These are phyloP conservation scores for Lipomyces yamadae DNA, from an alignment of 805 yeast genomes.

Conservation along the genomic window DNA sequence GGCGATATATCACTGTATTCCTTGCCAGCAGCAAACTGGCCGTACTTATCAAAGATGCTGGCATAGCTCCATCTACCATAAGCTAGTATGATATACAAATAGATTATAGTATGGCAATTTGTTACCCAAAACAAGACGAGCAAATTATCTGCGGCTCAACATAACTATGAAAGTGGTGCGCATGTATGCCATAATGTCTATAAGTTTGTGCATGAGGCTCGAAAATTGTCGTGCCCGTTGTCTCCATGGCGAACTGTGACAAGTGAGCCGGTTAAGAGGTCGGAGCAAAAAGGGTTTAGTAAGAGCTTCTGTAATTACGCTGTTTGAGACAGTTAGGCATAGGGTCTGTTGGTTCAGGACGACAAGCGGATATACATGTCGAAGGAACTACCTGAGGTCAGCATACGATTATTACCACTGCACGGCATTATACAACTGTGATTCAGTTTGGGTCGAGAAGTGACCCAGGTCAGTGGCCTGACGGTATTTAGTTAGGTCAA, in stretches of 20 bases:
- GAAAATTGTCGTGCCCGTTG: background rate
- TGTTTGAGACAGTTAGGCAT: too few relatives aligned
- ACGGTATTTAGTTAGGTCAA: background rate
- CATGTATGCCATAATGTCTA: background rate
- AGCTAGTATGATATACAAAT: too few relatives aligned
- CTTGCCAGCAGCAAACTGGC: constrained; percentile 89
- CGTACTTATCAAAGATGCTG: constrained; percentile 92
- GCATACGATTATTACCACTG: background rate
- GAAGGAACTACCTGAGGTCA: background rate
- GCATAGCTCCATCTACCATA: constrained; percentile 76
- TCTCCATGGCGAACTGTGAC: too few relatives aligned
- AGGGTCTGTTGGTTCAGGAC: background rate
- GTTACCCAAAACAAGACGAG: constrained; percentile 15
- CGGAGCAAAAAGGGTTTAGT: too few relatives aligned
- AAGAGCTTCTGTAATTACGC: too few relatives aligned
- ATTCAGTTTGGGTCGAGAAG: background rate
- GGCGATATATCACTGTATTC: constrained; percentile 91
- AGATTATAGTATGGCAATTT: too few relatives aligned
- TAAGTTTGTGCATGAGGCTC: too few relatives aligned
- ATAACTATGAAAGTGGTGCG: background rate
- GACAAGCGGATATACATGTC: background rate
- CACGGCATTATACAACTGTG: background rate
- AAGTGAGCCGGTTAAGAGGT: too few relatives aligned
- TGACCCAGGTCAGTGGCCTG: background rate
- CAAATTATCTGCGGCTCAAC: constrained; percentile 29